Evolutionary conservation across 352 stramenopile genomes (phyloP).

Genomic region (Globisporangium perplexum): DNA sequence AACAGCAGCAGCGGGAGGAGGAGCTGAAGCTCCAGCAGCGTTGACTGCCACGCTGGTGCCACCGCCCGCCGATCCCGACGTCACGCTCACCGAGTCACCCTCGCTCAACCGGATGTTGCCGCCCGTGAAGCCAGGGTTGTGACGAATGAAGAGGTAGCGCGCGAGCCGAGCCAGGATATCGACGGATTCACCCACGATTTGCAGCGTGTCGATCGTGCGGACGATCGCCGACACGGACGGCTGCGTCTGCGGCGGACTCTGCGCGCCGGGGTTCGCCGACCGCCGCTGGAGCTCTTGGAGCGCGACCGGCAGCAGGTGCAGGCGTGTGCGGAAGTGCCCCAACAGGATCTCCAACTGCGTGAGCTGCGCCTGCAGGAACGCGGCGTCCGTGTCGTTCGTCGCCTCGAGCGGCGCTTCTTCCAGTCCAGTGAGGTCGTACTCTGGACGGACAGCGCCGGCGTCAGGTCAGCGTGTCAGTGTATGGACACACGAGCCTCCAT

Average conservation of each 20-base stretch:
- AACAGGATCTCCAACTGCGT: conserved; percentile 39
- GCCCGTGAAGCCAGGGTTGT: conserved; percentile 13
- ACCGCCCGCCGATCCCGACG: background rate
- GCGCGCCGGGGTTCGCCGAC: background rate
- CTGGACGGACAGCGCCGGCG: background rate
- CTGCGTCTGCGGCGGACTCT: background rate
- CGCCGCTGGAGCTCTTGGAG: conserved; percentile 26
- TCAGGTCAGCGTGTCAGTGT: background rate
- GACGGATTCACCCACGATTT: conserved; percentile 45
- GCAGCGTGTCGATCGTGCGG: conserved; percentile 44
- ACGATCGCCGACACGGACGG: conserved; percentile 20
- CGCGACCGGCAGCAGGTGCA: conserved; percentile 40
- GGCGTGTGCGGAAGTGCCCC: conserved; percentile 34
- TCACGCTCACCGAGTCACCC: conserved; percentile 1
- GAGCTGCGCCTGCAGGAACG: conserved; percentile 46
- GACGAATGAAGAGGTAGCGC: conserved; percentile 44
- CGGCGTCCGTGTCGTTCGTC: conserved; percentile 15
- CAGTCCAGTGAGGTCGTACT: conserved; percentile 16
- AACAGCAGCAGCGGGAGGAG: no score
- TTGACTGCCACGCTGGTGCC: background rate
- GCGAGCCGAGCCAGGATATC: conserved; percentile 42
- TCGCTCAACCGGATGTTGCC: conserved; percentile 6
- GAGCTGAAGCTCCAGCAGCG: background rate
- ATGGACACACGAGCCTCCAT: background rate
- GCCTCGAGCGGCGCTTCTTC: conserved; percentile 10